Evolutionary conservation across 768 basidiomycete species (phyloP).

Genomic region (Grammothele lineata): DNA sequence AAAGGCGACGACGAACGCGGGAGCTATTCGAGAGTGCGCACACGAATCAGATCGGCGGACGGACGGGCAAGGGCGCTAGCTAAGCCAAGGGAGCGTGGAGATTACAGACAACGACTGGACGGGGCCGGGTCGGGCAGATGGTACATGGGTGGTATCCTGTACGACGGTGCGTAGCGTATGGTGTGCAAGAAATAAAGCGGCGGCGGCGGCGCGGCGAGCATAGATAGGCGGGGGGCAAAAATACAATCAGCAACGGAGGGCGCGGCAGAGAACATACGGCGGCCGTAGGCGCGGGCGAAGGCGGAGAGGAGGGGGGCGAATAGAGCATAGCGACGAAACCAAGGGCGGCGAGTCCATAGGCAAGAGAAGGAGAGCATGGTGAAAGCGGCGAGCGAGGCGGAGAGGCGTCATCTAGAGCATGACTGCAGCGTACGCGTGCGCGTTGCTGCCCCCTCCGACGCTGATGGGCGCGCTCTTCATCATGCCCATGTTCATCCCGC

Average conservation of each 20-base stretch:
- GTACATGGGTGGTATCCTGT: not conserved
- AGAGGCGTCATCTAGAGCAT: constrained; percentile 29
- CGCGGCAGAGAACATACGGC: not conserved
- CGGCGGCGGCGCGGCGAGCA: not conserved
- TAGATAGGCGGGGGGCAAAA: not conserved
- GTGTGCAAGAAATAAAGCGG: not conserved
- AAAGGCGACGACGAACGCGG: too few species aligned
- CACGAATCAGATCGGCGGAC: not conserved
- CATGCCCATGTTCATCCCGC: constrained; percentile 27
- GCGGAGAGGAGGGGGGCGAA: not conserved
- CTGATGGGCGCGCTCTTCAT: constrained; percentile 31
- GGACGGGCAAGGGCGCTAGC: too few species aligned
- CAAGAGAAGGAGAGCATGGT: not conserved
- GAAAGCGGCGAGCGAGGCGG: too few species aligned
- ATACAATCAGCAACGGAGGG: not conserved
- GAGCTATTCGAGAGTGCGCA: not conserved
- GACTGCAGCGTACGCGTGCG: constrained; percentile 37
- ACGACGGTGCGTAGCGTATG: not conserved
- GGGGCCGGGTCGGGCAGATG: not conserved
- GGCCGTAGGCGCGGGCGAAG: not conserved
- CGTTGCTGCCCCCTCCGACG: constrained; percentile 35
- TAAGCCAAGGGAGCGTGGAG: not conserved
- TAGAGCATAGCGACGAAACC: too few species aligned
- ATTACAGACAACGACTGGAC: not conserved
- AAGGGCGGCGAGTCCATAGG: too few species aligned